Evolutionary conservation across 2,329 filamentous ascomycete genomes (phyloP).

Genomic region (Alternaria sp.): DNA sequence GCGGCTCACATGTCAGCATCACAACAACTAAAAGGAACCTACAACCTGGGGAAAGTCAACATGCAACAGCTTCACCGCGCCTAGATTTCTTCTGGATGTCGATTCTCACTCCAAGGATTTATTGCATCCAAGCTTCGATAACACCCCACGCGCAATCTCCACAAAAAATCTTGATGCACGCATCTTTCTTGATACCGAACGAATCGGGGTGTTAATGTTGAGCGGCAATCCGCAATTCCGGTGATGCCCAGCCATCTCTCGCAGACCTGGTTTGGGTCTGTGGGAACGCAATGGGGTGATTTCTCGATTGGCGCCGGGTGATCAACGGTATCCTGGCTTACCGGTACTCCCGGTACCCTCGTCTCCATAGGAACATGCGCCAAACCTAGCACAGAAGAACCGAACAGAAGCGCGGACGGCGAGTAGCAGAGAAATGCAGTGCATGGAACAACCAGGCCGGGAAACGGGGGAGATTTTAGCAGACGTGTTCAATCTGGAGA

Average conservation of each 20-base stretch:
- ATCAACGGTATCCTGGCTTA: slow-evolving; percentile 27
- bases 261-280: background rate
- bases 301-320: slow-evolving; percentile 23
- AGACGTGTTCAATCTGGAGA: background rate
- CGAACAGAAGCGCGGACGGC: slow-evolving; percentile 1
- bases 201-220: slow-evolving; percentile 9
- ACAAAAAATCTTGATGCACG: background rate
- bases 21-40: background rate
- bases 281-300: slow-evolving; percentile 15
- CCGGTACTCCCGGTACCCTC: no score
- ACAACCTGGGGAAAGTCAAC: background rate
- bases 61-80: slow-evolving; percentile 1
- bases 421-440: slow-evolving; percentile 1
- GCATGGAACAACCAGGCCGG: background rate
- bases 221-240: slow-evolving; percentile 5
- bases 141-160: slow-evolving; percentile 11
- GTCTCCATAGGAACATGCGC: slow-evolving; percentile 20
- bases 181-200: background rate
- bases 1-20: slow-evolving; percentile 1
- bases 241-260: slow-evolving; percentile 17
- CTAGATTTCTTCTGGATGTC: slow-evolving; percentile 2
- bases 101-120: background rate
- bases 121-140: background rate
- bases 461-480: background rate
- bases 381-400: background rate